Evolutionary conservation across 305 asterid genomes (phyloP).

Genomic region (Vinca major): DNA sequence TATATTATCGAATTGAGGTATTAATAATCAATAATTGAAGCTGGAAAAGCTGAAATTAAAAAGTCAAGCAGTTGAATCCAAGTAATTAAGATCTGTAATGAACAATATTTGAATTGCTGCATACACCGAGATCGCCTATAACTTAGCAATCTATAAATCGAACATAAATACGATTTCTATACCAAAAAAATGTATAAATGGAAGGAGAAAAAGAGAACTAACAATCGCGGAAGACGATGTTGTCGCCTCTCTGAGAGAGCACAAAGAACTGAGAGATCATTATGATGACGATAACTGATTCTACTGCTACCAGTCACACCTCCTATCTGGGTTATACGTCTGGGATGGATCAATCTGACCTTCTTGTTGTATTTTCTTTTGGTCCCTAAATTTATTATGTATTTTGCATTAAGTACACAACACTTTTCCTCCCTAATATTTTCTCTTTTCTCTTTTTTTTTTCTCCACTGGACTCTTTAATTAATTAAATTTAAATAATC

Average conservation of each 20-base stretch:
- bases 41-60: not conserved
- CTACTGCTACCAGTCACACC: not conserved
- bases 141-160: not conserved
- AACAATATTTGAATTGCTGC: not conserved
- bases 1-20: too few relatives aligned
- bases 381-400: not conserved
- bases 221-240: conserved; percentile 97
- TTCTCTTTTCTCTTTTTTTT: not conserved
- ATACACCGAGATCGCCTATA: not conserved
- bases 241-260: conserved; percentile 97
- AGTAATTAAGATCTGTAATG: conserved; percentile 2
- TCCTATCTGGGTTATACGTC: not conserved
- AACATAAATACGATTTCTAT: too few relatives aligned
- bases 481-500: too few relatives aligned
- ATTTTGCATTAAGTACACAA: not conserved
- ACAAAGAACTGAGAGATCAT: conserved; percentile 98
- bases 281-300: not conserved
- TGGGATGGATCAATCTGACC: not conserved
- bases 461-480: too few relatives aligned
- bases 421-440: not conserved
- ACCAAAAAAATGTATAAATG: too few relatives aligned
- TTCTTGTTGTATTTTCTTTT: not conserved
- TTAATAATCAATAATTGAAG: not conserved
- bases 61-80: not conserved
- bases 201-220: conserved; percentile 10